These are phyloP conservation scores for Suillus luteus DNA, from an alignment of 768 basidiomycete species.

Conservation along the genomic window DNA sequence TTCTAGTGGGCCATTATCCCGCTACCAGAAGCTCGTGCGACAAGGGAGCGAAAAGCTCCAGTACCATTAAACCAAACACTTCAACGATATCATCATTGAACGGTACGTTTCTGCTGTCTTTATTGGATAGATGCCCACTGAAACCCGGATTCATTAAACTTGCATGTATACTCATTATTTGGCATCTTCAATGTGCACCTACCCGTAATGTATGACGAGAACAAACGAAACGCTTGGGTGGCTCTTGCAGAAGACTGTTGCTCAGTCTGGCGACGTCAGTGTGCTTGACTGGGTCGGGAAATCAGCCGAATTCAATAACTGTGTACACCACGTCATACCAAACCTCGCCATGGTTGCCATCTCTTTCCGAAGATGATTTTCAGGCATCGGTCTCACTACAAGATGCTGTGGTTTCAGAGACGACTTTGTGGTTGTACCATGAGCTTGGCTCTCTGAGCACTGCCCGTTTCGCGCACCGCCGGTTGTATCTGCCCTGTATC, in stretches of 20 bases:
- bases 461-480: background rate
- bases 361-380: background rate
- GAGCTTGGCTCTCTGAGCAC: background rate
- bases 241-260: constrained; percentile 15
- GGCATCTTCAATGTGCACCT: background rate
- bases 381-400: background rate
- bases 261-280: constrained; percentile 11
- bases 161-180: background rate
- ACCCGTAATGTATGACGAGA: background rate
- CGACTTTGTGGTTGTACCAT: background rate
- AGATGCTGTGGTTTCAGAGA: background rate
- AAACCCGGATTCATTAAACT: background rate
- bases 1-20: constrained; percentile 41
- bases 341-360: constrained; percentile 30
- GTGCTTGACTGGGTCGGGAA: constrained; percentile 23
- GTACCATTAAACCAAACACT: constrained; percentile 59
- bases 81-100: constrained; percentile 47
- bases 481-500: background rate
- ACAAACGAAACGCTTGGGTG: constrained; percentile 7
- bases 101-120: constrained; percentile 38
- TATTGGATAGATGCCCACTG: background rate
- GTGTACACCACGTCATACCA: constrained; percentile 17
- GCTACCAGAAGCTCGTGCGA: constrained; percentile 47
- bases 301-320: constrained; percentile 20
- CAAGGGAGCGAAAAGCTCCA: constrained; percentile 37